Evolutionary conservation across 2,329 filamentous ascomycete species (phyloP).

Genomic region (Penicillium rolfsii): DNA sequence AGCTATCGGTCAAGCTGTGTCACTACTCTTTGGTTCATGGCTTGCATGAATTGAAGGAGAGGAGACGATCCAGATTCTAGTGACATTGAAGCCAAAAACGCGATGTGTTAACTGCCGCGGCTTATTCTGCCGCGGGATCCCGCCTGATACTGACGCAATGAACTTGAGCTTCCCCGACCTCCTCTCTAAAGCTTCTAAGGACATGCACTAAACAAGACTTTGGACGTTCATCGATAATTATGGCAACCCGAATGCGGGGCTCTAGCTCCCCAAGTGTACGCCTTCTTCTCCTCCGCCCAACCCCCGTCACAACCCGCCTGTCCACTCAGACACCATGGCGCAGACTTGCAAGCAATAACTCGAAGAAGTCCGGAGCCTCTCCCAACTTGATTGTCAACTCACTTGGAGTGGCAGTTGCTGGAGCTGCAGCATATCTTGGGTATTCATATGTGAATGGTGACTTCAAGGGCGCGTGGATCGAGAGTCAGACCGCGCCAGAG

Average conservation of each 20-base stretch:
- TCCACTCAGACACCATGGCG: slow-evolving; percentile 30
- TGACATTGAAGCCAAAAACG: slow-evolving; percentile 14
- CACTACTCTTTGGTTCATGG: slow-evolving; percentile 12
- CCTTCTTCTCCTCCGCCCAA: slow-evolving; percentile 30
- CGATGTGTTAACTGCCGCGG: slow-evolving; percentile 28
- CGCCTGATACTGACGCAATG: slow-evolving; percentile 37
- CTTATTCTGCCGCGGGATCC: slow-evolving; percentile 41
- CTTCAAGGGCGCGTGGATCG: slow-evolving; percentile 23
- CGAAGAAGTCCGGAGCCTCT: slow-evolving; percentile 19
- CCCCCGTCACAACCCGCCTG: slow-evolving; percentile 19
- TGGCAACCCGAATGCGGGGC: slow-evolving; percentile 32
- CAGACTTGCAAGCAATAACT: slow-evolving; percentile 36
- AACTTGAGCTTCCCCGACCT: slow-evolving; percentile 23
- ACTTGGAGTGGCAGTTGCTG: slow-evolving; percentile 37
- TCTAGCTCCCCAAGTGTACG: slow-evolving; percentile 28
- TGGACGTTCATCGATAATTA: slow-evolving; percentile 28
- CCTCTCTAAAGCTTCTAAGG: slow-evolving; percentile 1
- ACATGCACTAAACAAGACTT: background rate
- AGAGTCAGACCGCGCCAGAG: slow-evolving; percentile 24
- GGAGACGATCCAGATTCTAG: background rate
- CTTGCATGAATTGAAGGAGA: slow-evolving; percentile 8
- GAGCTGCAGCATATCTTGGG: slow-evolving; percentile 35
- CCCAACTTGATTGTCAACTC: slow-evolving; percentile 38
- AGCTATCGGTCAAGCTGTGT: slow-evolving; percentile 1
- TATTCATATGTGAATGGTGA: slow-evolving; percentile 37